Evolutionary conservation across 768 basidiomycete genomes (phyloP), one percentile per base, ranked within the genome.

Genomic region (Collybia sp.): DNA sequence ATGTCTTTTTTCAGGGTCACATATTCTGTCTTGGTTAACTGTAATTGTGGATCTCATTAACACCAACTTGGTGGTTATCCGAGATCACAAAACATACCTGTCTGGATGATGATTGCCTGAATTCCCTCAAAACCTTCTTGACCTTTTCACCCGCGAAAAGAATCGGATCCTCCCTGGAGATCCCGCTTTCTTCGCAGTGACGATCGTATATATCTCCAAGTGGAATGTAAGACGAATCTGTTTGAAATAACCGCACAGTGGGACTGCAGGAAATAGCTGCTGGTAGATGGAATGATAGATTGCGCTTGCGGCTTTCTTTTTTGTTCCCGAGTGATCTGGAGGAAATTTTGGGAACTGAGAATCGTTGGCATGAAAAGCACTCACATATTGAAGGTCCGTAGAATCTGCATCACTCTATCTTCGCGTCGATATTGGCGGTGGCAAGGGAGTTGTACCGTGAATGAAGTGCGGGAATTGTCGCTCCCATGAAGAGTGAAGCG

Each of bases 121-220:
- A 79, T 66, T 86, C 83, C 4, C 74, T 69, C 46, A 89, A 58
- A 8, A 86, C 79, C 40, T 77, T 76, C 55, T 82, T 85, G 51
- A 89, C 75, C 57, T 94, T 91, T 62, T 97, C 93, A 15, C 85
- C 89, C 12, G 85, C 83, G 38, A 83, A 79, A 32, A 98, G 71
- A 35, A 93, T 81, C 0, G 94, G 90, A 47, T 96, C 91, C 64
- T 98, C 96, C 52, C 87, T 77, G 1, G 80, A 76, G 51, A 95
- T 80, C 12, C 88, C 83, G 30, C 65, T 71, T 46, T 79, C 75
- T 48, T 84, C 76, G 60, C 92, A 94, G 61, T 90, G 86, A 15
- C 86, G 79, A 60, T 99, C 96, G 61, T 90, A 96, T 44, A 99
- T 87, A 53, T 99, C 96, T 34, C 89, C 89, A 32, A 99, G 70